Conservation (phyloP, 176 grass and related monocot species). For the Chrysopogon serrulatus region DNA sequence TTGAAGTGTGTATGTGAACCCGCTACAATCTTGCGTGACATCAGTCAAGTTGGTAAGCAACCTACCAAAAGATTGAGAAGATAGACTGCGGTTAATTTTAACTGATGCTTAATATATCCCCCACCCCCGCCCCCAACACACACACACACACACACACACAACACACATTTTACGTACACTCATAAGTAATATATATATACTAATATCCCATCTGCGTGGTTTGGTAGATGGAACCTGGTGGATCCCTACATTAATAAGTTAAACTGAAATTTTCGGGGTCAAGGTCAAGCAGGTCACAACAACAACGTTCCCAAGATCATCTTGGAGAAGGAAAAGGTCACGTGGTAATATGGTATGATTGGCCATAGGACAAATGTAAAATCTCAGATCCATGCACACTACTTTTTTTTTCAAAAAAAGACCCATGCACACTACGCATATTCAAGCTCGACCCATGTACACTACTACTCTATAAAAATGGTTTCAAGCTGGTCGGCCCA, state of each 20-base stretch:
- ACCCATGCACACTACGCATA: no score
- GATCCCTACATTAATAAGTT: not conserved
- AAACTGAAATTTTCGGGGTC: conserved; percentile 30
- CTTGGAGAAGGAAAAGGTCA: conserved; percentile 5
- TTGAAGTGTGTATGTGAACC: not conserved
- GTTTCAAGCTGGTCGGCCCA: no score
- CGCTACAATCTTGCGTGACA: not conserved
- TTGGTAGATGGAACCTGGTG: conserved; percentile 12
- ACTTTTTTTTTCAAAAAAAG: no score
- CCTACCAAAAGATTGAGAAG: not conserved
- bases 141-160: no score
- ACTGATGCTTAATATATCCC: not conserved
- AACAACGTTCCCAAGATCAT: not conserved
- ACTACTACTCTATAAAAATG: no score
- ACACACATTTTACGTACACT: not conserved
- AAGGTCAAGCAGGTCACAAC: conserved; percentile 29
- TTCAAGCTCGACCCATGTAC: no score
- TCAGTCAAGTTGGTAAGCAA: conserved; percentile 23
- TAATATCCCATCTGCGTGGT: not conserved
- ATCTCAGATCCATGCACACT: no score
- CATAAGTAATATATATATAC: no score
- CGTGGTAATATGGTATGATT: not conserved
- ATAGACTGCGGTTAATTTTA: not conserved
- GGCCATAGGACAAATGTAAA: no score
- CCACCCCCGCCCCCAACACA: no score